A percentile compares a stretch with the other conserved stretches of the same genome.
These are phyloP conservation scores for Penicillium sp. DNA, from an alignment of 2,329 filamentous ascomycete genomes.

Conservation along the genomic window DNA sequence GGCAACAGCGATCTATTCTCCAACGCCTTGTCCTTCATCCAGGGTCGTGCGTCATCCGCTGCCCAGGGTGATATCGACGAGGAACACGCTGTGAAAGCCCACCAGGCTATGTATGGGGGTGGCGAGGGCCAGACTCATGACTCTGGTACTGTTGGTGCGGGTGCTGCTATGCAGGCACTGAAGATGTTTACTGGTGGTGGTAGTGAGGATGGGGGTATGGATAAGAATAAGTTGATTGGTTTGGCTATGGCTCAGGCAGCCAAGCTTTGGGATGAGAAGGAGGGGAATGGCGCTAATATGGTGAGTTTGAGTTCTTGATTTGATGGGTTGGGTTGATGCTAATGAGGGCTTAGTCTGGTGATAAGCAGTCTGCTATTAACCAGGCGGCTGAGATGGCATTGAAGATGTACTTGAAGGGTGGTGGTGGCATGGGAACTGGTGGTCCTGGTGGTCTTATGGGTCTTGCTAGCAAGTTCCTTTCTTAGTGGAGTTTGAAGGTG, in stretches of 20 bases:
- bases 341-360: conserved; percentile 45
- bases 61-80: conserved; percentile 55
- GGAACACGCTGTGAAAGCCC: conserved; percentile 63
- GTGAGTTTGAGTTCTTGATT: conserved; percentile 32
- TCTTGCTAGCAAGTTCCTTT: conserved; percentile 58
- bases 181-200: conserved; percentile 66
- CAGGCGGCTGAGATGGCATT: conserved; percentile 79
- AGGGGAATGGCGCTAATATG: conserved; percentile 48
- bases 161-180: conserved; percentile 55
- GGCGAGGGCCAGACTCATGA: conserved; percentile 41
- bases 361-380: conserved; percentile 75
- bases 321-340: conserved; percentile 2
- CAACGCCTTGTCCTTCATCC: conserved; percentile 51
- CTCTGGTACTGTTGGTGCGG: conserved; percentile 39
- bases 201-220: conserved; percentile 42
- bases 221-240: conserved; percentile 74
- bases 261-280: conserved; percentile 65
- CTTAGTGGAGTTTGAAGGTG: background rate
- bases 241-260: conserved; percentile 84
- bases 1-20: conserved; percentile 53
- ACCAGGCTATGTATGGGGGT: conserved; percentile 65
- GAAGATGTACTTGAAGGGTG: conserved; percentile 84
- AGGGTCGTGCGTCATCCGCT: conserved; percentile 49
- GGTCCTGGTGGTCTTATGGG: conserved; percentile 51
- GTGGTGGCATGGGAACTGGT: conserved; percentile 46